Base-by-base conservation (phyloP, 768 basidiomycete genomes). In the Pulveroboletus sp. region DNA sequence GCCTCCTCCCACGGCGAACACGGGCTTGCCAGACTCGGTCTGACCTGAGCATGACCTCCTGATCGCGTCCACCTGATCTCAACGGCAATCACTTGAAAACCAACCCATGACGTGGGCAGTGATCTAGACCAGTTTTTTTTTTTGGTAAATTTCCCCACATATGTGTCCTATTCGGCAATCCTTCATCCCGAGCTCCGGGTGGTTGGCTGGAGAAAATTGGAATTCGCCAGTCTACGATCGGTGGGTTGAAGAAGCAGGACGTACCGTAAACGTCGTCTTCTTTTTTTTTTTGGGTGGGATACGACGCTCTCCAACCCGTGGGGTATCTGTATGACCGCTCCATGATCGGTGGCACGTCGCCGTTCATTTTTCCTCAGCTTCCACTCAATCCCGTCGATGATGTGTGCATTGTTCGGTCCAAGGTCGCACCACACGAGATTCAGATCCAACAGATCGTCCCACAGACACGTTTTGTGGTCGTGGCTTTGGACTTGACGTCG, bases 1-100 rank as follows among this genome's bases (percentile, higher is more conserved):
- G 14, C 6, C 41, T 38, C 42, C 45, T 54, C 48, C 55, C 55
- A 56, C 55, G 55, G 44, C 55, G 41, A 46, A 44, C 16, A 56
- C 55, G 55, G 55, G 11, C 14, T 24, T 43, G 46, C 24, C 45
- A 34, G 43, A 32, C 26, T 14, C 27, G 45, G 7, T 22, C 38
- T 7, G 4, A 31, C 36, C 50, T 29, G 29, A 34, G 6, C 3
- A 23, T 4, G 6, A 43, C 23, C 54, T 56, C 42, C 47, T 50
- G 47, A 56, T 35, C 42, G 12, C 17, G n/a, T n/a, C n/a, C n/a
- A n/a, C n/a, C n/a, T n/a, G n/a, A n/a, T 13, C 43, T 23, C 31
- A 22, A 6, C 35, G 52, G 51, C 23, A 3, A 30, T n/a, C 52
- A 49, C 22, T 49, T 17, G 27, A 42, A 42, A n/a, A n/a, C n/a